Evolutionary conservation across 495 filamentous ascomycete species (phyloP).

Genomic region (Hypoxylon perforatum): DNA sequence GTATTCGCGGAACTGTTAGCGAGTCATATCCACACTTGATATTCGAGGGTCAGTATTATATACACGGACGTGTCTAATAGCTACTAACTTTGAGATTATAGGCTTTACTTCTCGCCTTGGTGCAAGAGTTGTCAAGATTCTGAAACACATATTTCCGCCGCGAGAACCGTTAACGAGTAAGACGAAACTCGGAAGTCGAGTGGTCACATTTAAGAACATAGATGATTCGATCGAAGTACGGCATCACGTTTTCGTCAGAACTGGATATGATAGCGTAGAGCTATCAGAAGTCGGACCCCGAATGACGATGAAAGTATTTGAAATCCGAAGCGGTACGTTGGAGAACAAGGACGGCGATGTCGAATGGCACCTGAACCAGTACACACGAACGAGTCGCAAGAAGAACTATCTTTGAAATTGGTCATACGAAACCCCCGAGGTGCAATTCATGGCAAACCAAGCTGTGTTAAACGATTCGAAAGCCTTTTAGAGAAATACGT

Average conservation of each 20-base stretch:
- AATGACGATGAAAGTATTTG: slow-evolving; percentile 96
- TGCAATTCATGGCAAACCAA: not conserved
- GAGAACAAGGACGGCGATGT: slow-evolving; percentile 97
- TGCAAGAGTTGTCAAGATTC: slow-evolving; percentile 82
- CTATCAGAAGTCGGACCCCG: slow-evolving; percentile 93
- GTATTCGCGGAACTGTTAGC: slow-evolving; percentile 86
- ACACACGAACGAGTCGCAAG: slow-evolving; percentile 90
- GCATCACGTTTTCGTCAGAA: slow-evolving; percentile 61
- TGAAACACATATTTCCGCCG: slow-evolving; percentile 96
- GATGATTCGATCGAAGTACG: slow-evolving; percentile 87
- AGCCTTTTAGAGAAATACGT: slow-evolving; percentile 23
- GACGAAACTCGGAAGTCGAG: slow-evolving; percentile 81
- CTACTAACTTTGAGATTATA: slow-evolving; percentile 19
- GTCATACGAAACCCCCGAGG: not conserved
- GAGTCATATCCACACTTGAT: slow-evolving; percentile 95
- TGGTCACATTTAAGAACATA: slow-evolving; percentile 94
- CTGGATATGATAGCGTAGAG: slow-evolving; percentile 82
- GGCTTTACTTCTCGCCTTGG: slow-evolving; percentile 87
- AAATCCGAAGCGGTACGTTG: slow-evolving; percentile 90
- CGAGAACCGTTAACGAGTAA: slow-evolving; percentile 74
- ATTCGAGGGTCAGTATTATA: slow-evolving; percentile 71
- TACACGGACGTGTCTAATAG: not conserved
- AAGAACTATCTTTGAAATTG: slow-evolving; percentile 85
- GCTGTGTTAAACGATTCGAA: not conserved
- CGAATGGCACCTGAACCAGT: slow-evolving; percentile 95